Evolutionary conservation across 352 stramenopile species (phyloP), one percentile per base, ranked within the genome.

Genomic region (Globisporangium cystogenes): DNA sequence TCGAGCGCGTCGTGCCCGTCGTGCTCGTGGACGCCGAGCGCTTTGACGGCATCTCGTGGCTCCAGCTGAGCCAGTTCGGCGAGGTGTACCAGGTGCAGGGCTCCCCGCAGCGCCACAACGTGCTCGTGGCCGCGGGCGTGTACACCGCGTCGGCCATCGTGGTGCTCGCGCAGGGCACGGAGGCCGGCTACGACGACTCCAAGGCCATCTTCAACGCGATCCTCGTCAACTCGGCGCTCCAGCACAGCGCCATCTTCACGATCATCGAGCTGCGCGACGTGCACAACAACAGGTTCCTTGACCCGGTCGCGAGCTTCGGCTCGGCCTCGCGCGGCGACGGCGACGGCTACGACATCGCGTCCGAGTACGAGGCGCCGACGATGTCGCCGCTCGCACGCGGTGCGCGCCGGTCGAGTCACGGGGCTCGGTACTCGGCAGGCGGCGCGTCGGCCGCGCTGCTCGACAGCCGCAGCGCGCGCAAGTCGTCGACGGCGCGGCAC

Each of bases 201-300:
- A 91, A 92, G 56, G 78, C 81, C 7, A 90, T 94, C 24, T 92
- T 94, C 51, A 94, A 92, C 44, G 82, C 83, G 4, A 92, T 92
- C 42, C 67, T 94, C 16, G 65, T 94, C 21, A 89, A 88, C 61
- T 74, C 74, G 7, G 83, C 83, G 14, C 60, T 90, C 15, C 64
- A 86, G 51, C 68, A 66, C 29, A 86, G 70, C 56, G 44, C 70
- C 29, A 86, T 87, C 27, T 94, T 94, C 59, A 91, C 83, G 2
- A 92, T 94, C 53, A 87, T 94, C 26, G 83, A 94, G 58, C 70
- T 94, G 11, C 77, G 82, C 41, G 82, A 94, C 51, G 77, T 89
- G 11, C 74, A 87, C 54, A 92, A 91, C 64, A 91, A 91, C 62
- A 80, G 77, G 20, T 94, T 87, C 33, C 60, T 94, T 41, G 83